phyloP scores from a whole-genome alignment of 257 asterid species.

The Cruciata laevipes region DNA sequence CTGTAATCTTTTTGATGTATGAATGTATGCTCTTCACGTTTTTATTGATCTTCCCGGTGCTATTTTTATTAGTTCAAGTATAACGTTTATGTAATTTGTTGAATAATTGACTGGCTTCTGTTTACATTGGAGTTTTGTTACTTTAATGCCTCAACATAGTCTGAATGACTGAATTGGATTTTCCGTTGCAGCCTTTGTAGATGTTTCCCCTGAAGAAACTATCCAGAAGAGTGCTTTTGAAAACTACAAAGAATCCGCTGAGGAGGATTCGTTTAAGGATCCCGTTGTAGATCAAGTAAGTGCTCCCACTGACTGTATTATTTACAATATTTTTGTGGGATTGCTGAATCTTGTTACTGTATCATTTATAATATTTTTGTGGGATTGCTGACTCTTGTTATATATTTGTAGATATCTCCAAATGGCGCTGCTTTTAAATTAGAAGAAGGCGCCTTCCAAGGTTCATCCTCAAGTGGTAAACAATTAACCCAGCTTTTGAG shows the following conservation, averaged over 20 bases:
- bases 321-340: constrained; percentile 8
- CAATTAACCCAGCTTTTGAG: background rate
- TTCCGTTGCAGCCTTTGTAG: constrained; percentile 69
- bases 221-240: constrained; percentile 71
- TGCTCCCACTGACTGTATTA: constrained; percentile 11
- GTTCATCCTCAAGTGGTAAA: constrained; percentile 38
- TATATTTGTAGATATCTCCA: constrained; percentile 52
- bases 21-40: background rate
- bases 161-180: constrained; percentile 7
- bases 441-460: constrained; percentile 44
- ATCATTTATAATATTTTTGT: constrained; percentile 5
- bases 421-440: constrained; percentile 63
- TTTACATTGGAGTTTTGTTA: background rate
- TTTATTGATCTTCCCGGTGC: background rate
- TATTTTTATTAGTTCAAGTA: background rate
- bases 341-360: constrained; percentile 10
- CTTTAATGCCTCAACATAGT: background rate
- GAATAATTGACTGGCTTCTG: background rate
- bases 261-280: constrained; percentile 31
- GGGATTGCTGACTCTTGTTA: constrained; percentile 13
- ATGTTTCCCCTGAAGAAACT: constrained; percentile 87
- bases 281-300: constrained; percentile 41
- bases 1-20: background rate
- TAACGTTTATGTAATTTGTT: background rate
- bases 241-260: constrained; percentile 50